Percentiles rank a stretch among this genome's conserved stretches.
phyloP scores from a whole-genome alignment of 768 basidiomycete genomes.

The Mycena vulgaris region DNA sequence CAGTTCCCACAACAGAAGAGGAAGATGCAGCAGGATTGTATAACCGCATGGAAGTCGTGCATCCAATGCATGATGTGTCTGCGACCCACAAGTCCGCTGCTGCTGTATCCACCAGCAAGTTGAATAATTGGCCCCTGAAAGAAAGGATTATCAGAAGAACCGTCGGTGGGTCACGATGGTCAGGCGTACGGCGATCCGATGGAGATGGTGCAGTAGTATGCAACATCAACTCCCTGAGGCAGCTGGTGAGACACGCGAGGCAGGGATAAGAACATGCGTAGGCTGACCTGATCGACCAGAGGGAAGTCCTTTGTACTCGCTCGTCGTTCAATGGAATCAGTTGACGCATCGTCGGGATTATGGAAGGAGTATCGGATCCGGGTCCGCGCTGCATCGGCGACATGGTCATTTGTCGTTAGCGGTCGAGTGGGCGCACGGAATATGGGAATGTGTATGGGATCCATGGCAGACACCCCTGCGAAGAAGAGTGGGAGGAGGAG shows the following conservation, averaged over 20 bases:
- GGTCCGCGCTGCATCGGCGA: conserved; percentile 1
- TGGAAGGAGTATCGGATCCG: background rate
- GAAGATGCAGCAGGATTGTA: conserved; percentile 5
- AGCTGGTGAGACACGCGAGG: background rate
- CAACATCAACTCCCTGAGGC: background rate
- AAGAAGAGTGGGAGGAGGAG: background rate
- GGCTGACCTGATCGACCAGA: background rate
- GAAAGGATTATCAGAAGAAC: background rate
- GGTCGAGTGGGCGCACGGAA: background rate
- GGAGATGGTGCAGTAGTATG: background rate
- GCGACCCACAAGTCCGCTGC: background rate
- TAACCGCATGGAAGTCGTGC: background rate
- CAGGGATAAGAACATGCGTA: background rate
- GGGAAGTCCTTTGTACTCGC: background rate
- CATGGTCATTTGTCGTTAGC: background rate
- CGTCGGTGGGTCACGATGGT: background rate
- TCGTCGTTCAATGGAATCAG: background rate
- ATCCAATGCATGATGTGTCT: background rate
- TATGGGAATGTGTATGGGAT: background rate
- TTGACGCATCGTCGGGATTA: background rate
- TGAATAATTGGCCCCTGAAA: conserved; percentile 1
- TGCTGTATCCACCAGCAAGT: background rate
- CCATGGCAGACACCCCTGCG: background rate
- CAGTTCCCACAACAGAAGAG: background rate
- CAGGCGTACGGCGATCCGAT: conserved; percentile 12